A percentile compares a stretch with the other conserved stretches of the same genome.
Evolutionary conservation across 495 filamentous ascomycete species (phyloP).

Genomic region (Amorphotheca resinae): DNA sequence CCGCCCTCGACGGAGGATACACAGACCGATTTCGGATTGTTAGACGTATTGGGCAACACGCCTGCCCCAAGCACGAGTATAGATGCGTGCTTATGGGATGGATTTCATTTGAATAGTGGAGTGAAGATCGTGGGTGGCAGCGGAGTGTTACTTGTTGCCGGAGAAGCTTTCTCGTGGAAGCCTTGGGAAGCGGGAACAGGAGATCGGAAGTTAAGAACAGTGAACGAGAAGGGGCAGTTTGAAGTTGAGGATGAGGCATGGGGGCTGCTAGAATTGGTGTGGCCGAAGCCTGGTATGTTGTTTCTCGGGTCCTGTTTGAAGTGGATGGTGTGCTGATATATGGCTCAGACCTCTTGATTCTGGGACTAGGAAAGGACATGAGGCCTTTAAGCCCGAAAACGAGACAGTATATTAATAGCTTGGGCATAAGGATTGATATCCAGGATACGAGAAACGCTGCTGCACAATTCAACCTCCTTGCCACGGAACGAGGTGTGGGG

Average conservation of each 20-base stretch:
- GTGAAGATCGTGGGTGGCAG: constrained; percentile 49
- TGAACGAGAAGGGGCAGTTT: constrained; percentile 71
- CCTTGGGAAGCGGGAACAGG: constrained; percentile 49
- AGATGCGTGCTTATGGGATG: constrained; percentile 64
- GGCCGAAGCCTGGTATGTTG: constrained; percentile 72
- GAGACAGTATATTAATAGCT: constrained; percentile 51
- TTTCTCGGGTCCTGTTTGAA: neutral
- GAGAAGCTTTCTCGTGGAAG: constrained; percentile 79
- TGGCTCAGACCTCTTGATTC: constrained; percentile 81
- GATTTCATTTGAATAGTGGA: constrained; percentile 74
- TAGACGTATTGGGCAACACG: constrained; percentile 70
- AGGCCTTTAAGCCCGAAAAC: constrained; percentile 65
- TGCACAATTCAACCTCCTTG: constrained; percentile 77
- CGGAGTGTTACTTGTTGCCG: constrained; percentile 63
- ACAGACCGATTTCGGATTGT: constrained; percentile 54
- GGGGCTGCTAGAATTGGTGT: constrained; percentile 65
- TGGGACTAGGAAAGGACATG: constrained; percentile 69
- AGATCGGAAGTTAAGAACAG: constrained; percentile 31
- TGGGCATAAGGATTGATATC: constrained; percentile 81
- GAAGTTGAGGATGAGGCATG: constrained; percentile 59
- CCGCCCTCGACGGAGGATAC: constrained; percentile 16
- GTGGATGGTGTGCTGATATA: too few species aligned
- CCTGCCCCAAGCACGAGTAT: constrained; percentile 68
- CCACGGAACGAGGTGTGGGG: constrained; percentile 66
- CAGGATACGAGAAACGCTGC: constrained; percentile 91